Evolutionary conservation across 805 yeast species (phyloP), one percentile per base, ranked within the genome.

Genomic region (Komagataella phaffii): DNA sequence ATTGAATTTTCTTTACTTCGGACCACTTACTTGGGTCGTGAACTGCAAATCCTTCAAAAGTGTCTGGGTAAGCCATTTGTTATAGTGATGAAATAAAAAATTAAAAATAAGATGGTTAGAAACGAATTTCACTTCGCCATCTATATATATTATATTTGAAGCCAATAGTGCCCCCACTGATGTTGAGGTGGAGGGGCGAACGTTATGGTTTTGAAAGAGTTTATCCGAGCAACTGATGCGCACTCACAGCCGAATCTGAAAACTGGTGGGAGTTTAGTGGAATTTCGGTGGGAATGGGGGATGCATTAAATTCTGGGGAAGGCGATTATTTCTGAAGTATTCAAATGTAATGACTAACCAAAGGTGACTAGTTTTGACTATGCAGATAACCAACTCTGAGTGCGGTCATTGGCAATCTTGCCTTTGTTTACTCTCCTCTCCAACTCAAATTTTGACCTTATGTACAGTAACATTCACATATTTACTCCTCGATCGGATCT

Each of bases 11-110:
- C 19, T 54, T 54, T 24, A 60, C 53, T 8, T 52, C 50, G 6
- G 61, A 51, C 64, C 64, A 64, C 7, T 62, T 53, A 18, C 46
- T 47, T 17, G 55, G 52, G 49, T 57, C 62, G 7, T 59, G 54
- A 10, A 62, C 61, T 14, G 61, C 66, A 50, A 56, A 61, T 45
- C 65, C 66, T 53, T 59, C 53, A 51, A 63, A 63, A 49, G 52
- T 30, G 14, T 50, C 51, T 45, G 51, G 51, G 51, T 50, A 45
- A 8, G 24, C 45, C 51, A 50, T 49, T 18, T 44, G 44, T n/a
- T n/a, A n/a, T n/a, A 24, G 21, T 45, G 47, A 14, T 10, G 40
- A 30, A 30, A 24, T 24, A 30, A 30, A 14, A 30, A 30, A 30
- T 14, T 10, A 30, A 10, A 30, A 10, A 10, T 5, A 8, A 10